Base-by-base conservation (phyloP, 345 rosid species). In the Ceriops decandra region DNA sequence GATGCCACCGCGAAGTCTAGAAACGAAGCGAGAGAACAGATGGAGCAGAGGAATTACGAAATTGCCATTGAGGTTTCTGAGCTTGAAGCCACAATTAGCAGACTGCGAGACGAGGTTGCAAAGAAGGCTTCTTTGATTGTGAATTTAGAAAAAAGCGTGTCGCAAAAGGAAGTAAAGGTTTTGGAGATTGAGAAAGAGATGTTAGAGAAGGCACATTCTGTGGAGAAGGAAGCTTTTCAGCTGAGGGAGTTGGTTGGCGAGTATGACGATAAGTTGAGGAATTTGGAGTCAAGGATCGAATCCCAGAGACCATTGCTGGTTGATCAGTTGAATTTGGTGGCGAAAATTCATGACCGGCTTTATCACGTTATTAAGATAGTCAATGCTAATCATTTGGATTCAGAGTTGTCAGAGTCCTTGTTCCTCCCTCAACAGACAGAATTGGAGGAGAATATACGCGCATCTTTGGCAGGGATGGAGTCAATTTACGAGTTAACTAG, bases 21-120 rank as follows among this genome's bases (percentile, higher is more conserved):
- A 57, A 84, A 95, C 70, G 97, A 92, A 57, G 95, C 87, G 7
- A 92, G 98, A 76, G 96, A 86, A 75, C 97, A 88, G 79, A 84
- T 95, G 76, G 99, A 88, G 66, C 96, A 92, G 76, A 83, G 99
- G 66, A 95, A 95, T 72, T 95, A 88, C 68, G 98, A 92, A 84
- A 92, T 95, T 69, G 99, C 99, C 49, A 90, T 95, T 63, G 99
- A 95, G 79, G 98, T 95, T 78, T 95, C 98, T 20, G 91, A 92
- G 84, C 88, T 95, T 63, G 98, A 95, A 80, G 92, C 98, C 47
- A 77, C 93, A 0, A 88, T 95, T 70, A 80, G 89, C 75, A 83
- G 86, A 52, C 75, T 95, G 75, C 77, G 83, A 70, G 91, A 86
- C 10, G 98, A 92, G 72, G 87, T 87, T 56, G 86, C 74, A 0